Evolutionary conservation across 2,329 filamentous ascomycete species (phyloP), one percentile per base, ranked within the genome.

Genomic region (Fusarium goolgardi): DNA sequence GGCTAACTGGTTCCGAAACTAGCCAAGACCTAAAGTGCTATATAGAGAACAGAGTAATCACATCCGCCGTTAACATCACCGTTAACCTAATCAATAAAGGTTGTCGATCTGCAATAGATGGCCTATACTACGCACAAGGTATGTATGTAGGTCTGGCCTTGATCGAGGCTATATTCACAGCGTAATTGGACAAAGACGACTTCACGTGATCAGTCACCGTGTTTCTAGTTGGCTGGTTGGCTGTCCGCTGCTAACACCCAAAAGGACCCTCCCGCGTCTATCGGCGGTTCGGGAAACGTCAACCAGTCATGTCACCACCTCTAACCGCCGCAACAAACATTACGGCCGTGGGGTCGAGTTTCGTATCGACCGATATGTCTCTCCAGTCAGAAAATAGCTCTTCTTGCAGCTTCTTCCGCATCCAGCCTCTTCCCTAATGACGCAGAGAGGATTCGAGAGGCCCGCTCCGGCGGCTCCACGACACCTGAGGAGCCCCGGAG

Each of bases 271-370:
- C 47, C 63, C 59, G 62, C 67, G 66, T 70, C 61, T 64, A 67
- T 47, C 25, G 53, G 65, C 70, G 70, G 55, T 71, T 65, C 47
- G 32, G 29, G 6, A 40, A 60, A 59, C 67, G 43, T 39, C 59
- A 68, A 67, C 71, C 71, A 73, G 54, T 73, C 70, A 73, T 53
- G 34, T 56, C 57, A 57, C 63, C 41, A 59, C 41, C 53, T 63
- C 58, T 72, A 73, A 67, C 70, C 71, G 71, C 71, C 59, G 66
- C 47, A 52, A 49, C 66, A 55, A 70, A 68, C 68, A 58, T 63
- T 59, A 31, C 27, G 35, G 16, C 46, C 55, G 52, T 65, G 62
- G 53, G 64, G 59, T 67, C 34, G 53, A 58, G 59, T 65, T 64
- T 63, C 63, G 60, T 25, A 44, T 62, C 37, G 56, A 62, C 62